These are phyloP conservation scores for Orobanche coerulescens DNA, from an alignment of 257 asterid species.

Conservation along the genomic window DNA sequence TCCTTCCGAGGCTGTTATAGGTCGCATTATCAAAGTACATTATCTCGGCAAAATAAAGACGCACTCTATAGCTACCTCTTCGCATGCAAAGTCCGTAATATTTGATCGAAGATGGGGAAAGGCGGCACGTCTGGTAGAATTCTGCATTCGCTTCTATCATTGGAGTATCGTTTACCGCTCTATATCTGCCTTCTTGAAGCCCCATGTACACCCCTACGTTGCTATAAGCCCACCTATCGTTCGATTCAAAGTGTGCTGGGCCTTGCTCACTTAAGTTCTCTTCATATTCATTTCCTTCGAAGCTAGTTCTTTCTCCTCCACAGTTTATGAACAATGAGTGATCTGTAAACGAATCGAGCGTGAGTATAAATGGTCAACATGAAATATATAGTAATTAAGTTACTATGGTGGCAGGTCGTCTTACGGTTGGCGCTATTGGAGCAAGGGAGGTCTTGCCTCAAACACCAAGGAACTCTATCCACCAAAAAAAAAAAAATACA, in stretches of 20 bases:
- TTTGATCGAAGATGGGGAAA: slow-evolving; percentile 64
- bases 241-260: slow-evolving; percentile 37
- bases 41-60: slow-evolving; percentile 88
- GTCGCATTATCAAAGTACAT: slow-evolving; percentile 42
- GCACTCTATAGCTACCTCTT: slow-evolving; percentile 78
- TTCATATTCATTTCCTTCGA: slow-evolving; percentile 51
- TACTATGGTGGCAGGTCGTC: slow-evolving; percentile 7
- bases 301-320: slow-evolving; percentile 46
- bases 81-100: slow-evolving; percentile 72
- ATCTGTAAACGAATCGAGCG: slow-evolving; percentile 34
- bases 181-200: not conserved
- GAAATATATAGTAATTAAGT: not conserved
- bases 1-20: slow-evolving; percentile 64
- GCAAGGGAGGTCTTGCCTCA: slow-evolving; percentile 64
- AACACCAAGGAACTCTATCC: slow-evolving; percentile 63
- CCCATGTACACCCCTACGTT: slow-evolving; percentile 54
- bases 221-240: slow-evolving; percentile 71
- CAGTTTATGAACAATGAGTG: slow-evolving; percentile 67
- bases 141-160: slow-evolving; percentile 27
- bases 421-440: slow-evolving; percentile 37
- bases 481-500: too few relatives aligned
- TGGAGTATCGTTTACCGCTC: slow-evolving; percentile 25
- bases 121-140: slow-evolving; percentile 63
- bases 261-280: slow-evolving; percentile 46
- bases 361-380: not conserved